phyloP scores from a whole-genome alignment of 768 basidiomycete genomes.

The Suillus discolor region DNA sequence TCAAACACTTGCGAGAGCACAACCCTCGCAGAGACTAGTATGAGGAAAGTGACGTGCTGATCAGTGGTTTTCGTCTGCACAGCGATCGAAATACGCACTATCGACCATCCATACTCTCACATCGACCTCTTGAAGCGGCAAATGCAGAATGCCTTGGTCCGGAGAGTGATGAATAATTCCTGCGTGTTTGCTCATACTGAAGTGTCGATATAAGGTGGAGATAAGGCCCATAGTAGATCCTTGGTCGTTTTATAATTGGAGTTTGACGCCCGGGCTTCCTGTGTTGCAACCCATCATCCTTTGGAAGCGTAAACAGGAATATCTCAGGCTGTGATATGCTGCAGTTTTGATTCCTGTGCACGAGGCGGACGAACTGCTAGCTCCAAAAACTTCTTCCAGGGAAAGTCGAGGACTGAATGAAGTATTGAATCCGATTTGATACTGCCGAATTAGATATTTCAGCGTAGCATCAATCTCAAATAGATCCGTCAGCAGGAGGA shows the following conservation, averaged over 20 bases:
- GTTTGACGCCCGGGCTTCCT: constrained; percentile 4
- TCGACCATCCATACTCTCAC: constrained; percentile 47
- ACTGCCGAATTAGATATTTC: no score
- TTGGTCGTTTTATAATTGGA: constrained; percentile 2
- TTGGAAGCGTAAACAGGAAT: background rate
- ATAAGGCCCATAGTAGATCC: background rate
- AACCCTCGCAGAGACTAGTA: constrained; percentile 46
- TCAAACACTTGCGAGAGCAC: constrained; percentile 42
- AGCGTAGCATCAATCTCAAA: no score
- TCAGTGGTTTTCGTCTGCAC: background rate
- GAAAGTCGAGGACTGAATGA: background rate
- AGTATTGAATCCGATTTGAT: background rate
- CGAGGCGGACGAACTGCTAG: background rate
- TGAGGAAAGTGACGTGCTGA: constrained; percentile 9
- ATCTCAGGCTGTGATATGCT: background rate
- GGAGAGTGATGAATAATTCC: constrained; percentile 37
- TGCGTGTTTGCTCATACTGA: constrained; percentile 1
- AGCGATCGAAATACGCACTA: constrained; percentile 27
- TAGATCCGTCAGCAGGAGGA: no score
- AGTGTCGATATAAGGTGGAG: constrained; percentile 8
- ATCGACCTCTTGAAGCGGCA: constrained; percentile 44
- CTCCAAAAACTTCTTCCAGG: background rate
- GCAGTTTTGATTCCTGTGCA: background rate
- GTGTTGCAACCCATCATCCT: background rate
- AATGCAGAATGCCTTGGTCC: constrained; percentile 29